These are phyloP conservation scores for Arthrobotrys musiformis DNA, from an alignment of 2,329 filamentous ascomycete genomes.

Conservation along the genomic window DNA sequence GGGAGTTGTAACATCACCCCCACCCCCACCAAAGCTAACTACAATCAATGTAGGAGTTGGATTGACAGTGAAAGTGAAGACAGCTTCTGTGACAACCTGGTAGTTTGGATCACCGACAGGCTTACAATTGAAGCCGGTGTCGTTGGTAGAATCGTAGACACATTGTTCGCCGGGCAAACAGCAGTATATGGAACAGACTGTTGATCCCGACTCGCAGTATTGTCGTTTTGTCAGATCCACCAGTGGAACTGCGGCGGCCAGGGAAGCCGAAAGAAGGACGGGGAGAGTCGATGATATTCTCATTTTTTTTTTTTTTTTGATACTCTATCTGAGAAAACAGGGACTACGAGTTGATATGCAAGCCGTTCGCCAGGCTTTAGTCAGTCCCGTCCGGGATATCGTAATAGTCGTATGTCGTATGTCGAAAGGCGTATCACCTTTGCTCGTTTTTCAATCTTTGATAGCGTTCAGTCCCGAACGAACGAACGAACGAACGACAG, in stretches of 20 bases:
- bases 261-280: slow-evolving; percentile 36
- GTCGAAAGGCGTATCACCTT: neutral
- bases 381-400: slow-evolving; percentile 11
- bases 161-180: slow-evolving; percentile 44
- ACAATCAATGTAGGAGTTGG: slow-evolving; percentile 40
- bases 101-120: slow-evolving; percentile 31
- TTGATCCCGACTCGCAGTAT: slow-evolving; percentile 32
- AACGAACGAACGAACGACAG: slow-evolving; percentile 24
- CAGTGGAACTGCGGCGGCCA: slow-evolving; percentile 48
- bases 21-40: slow-evolving; percentile 18
- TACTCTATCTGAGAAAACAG: neutral
- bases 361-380: neutral
- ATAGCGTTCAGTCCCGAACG: slow-evolving; percentile 17
- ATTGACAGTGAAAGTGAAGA: slow-evolving; percentile 46
- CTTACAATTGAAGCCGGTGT: slow-evolving; percentile 47
- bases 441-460: neutral
- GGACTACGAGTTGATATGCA: slow-evolving; percentile 8
- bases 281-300: slow-evolving; percentile 38
- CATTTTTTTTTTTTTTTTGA: slow-evolving; percentile 47
- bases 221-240: slow-evolving; percentile 50
- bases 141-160: slow-evolving; percentile 41
- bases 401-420: no score
- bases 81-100: slow-evolving; percentile 20
- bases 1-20: slow-evolving; percentile 13
- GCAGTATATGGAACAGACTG: slow-evolving; percentile 40